Evolutionary conservation across 2,329 filamentous ascomycete species (phyloP).

Genomic region (Beauveria brongniartii): DNA sequence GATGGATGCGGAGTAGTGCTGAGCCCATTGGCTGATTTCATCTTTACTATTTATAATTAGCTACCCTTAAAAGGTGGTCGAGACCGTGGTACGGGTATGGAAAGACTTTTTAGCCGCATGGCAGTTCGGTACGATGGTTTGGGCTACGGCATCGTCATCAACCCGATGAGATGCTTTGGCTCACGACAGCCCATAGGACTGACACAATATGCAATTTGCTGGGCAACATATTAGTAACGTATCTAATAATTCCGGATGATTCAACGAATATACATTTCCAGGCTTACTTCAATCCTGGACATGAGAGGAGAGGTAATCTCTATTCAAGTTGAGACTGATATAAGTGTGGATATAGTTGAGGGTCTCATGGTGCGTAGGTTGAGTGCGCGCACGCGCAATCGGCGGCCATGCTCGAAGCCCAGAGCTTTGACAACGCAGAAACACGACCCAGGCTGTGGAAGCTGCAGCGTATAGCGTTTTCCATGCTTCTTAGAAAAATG

Average conservation of each 20-base stretch:
- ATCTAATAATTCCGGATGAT: background rate
- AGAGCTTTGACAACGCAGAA: too few relatives aligned
- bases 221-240: background rate
- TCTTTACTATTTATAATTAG: background rate
- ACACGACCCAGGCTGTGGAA: too few relatives aligned
- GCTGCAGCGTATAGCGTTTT: background rate
- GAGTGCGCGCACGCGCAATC: too few relatives aligned
- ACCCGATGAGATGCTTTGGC: background rate
- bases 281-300: too few relatives aligned
- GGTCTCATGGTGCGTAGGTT: too few relatives aligned
- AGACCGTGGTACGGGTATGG: background rate
- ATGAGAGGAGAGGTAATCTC: too few relatives aligned
- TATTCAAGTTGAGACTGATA: too few relatives aligned
- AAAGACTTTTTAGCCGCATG: background rate
- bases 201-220: background rate
- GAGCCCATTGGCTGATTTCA: background rate
- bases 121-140: background rate
- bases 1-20: background rate
- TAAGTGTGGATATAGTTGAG: too few relatives aligned
- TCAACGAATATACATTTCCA: background rate
- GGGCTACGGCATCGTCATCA: background rate
- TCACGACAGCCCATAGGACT: background rate
- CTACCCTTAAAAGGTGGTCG: slow-evolving; percentile 1
- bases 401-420: too few relatives aligned
- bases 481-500: background rate